Base-by-base conservation (phyloP, 202 grass and related monocot species). In the Schoenoplectus triqueter region DNA sequence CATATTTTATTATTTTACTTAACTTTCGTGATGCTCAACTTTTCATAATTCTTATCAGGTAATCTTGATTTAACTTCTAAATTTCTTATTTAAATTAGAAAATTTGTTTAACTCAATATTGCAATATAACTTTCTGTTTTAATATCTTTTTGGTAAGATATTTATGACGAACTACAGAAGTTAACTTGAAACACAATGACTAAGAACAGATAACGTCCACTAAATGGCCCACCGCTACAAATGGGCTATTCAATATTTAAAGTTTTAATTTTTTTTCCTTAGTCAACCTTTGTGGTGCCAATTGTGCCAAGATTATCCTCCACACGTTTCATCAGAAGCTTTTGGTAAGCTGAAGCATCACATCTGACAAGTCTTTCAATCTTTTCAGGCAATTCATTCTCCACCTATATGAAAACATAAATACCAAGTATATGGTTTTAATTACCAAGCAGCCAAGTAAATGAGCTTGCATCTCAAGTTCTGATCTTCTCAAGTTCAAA, bases 281-380 rank as follows among this genome's bases (percentile, higher is more conserved):
- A 82, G 60, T 61, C 54, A 59, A 99, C 96, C 93, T 94, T 99
- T 85, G 89, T 89, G n/a, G 82, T 89, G 84, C 96, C 96, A 91
- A 99, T 85, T 81, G 14, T 86, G 79, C 96, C 96, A 92, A 92
- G 96, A 88, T 99, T 99, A 20, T 99, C 89, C 69, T 99, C 96
- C 82, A 99, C 96, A 70, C 96, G 93, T 90, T 85, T 92, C 86
- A 99, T 99, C 56, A 99, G 85, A 85, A 99, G 96, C 86, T 99
- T 99, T 85, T 99, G 96, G 88, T 99, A 99, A 86, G 96, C 89
- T 89, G 96, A 99, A 87, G 96, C 82, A 86, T 95, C 93, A 45
- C 96, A 99, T 88, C 96, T 94, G 81, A 99, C 86, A 86, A 99
- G 96, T 72, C 96, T 92, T 87, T 96, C 96, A 77, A 92, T 99